phyloP scores from a whole-genome alignment of 306 rosid species.

The Acacia confusa region DNA sequence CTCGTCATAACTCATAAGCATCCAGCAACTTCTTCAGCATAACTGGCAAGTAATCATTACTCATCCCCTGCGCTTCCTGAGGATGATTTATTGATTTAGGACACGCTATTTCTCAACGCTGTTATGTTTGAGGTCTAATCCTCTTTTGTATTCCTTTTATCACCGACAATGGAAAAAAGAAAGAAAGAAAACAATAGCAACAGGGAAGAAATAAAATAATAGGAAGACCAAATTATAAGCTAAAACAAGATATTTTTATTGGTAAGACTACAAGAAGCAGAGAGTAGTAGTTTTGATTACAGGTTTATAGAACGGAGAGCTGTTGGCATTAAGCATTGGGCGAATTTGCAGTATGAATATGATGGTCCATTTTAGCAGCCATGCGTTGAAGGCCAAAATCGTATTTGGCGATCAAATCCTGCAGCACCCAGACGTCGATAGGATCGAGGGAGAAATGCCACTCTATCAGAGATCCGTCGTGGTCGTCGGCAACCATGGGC shows the following conservation, averaged over 20 bases:
- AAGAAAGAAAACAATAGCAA: background rate
- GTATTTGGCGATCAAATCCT: slow-evolving; percentile 44
- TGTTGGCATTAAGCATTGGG: background rate
- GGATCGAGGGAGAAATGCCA: slow-evolving; percentile 57
- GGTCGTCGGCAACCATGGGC: background rate
- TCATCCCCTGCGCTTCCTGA: too few species aligned
- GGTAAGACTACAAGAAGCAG: background rate
- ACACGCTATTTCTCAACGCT: too few species aligned
- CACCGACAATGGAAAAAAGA: too few species aligned
- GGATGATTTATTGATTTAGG: too few species aligned
- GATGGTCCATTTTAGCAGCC: slow-evolving; percentile 48
- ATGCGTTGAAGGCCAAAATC: slow-evolving; percentile 36
- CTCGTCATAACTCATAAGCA: too few species aligned
- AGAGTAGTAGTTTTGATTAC: background rate
- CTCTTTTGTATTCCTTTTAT: background rate
- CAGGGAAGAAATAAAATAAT: background rate
- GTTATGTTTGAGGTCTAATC: too few species aligned
- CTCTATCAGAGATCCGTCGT: slow-evolving; percentile 45
- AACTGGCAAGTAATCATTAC: too few species aligned
- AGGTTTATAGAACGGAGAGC: background rate
- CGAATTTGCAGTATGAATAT: slow-evolving; percentile 24
- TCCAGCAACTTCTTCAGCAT: too few species aligned
- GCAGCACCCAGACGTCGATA: slow-evolving; percentile 36
- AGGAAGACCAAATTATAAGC: background rate
- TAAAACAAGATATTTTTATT: background rate